These are phyloP conservation scores for Fusarium setosum DNA, from an alignment of 2,329 filamentous ascomycete species.

Conservation along the genomic window DNA sequence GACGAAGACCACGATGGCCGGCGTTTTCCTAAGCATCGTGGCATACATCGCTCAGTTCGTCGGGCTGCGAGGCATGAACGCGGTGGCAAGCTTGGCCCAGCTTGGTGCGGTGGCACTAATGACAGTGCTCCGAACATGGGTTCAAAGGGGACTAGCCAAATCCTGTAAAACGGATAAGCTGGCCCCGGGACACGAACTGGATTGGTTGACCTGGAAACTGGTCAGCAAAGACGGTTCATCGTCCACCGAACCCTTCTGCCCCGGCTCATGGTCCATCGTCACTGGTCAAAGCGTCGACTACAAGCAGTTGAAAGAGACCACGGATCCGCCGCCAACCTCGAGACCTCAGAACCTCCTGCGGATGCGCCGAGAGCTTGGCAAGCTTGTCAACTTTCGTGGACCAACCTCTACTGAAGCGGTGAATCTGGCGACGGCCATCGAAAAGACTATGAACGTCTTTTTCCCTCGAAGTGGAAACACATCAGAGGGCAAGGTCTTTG, in stretches of 20 bases:
- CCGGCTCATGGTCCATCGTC: no score
- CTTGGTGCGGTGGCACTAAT: background rate
- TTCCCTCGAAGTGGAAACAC: no score
- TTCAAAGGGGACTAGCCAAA: background rate
- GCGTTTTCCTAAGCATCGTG: background rate
- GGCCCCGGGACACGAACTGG: background rate
- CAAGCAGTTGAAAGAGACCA: no score
- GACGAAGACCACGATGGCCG: background rate
- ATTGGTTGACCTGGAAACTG: background rate
- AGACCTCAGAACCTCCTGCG: no score
- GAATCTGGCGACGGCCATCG: background rate
- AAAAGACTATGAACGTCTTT: background rate
- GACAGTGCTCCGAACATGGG: background rate
- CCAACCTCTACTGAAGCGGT: background rate
- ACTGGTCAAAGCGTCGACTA: no score
- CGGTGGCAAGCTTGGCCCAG: background rate
- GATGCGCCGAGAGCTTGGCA: background rate
- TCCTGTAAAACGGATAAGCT: background rate
- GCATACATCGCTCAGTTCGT: slow-evolving; percentile 11
- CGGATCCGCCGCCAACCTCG: no score
- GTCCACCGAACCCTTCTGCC: no score
- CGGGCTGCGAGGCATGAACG: slow-evolving; percentile 13
- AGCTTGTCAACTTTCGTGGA: background rate
- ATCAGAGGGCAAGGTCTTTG: background rate
- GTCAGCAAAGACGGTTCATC: no score